phyloP scores from a whole-genome alignment of 129 eudicot species.

The Artemisia tridentata region DNA sequence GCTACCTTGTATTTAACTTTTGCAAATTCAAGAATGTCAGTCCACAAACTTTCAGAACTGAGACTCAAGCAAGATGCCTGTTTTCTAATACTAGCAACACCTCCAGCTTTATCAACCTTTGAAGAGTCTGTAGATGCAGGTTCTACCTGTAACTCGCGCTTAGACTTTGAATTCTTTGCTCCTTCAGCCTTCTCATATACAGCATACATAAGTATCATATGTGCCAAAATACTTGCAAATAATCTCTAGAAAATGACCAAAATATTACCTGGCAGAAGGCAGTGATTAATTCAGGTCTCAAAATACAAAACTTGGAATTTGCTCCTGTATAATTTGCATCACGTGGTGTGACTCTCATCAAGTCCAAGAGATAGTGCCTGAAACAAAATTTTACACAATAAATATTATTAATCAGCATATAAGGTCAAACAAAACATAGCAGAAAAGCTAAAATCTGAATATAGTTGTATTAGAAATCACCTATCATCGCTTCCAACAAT shows the following conservation, averaged over 20 bases:
- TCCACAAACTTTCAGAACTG: constrained; percentile 77
- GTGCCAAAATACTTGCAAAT: not conserved
- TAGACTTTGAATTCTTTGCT: constrained; percentile 46
- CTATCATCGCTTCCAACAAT: constrained; percentile 99
- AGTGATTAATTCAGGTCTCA: constrained; percentile 87
- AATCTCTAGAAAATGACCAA: not conserved
- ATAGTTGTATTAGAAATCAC: constrained; percentile 27
- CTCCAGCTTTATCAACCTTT: constrained; percentile 35
- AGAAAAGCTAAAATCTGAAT: not conserved
- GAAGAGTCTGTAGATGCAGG: constrained; percentile 42
- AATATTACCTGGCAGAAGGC: constrained; percentile 75
- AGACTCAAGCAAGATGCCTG: constrained; percentile 46
- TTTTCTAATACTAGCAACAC: constrained; percentile 43
- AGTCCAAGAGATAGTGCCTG: constrained; percentile 95
- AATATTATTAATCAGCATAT: not conserved
- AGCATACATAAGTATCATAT: constrained; percentile 17
- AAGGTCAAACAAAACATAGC: not conserved
- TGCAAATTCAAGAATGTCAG: constrained; percentile 78
- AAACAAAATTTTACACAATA: not conserved
- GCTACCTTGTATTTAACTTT: constrained; percentile 87
- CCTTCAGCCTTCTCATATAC: constrained; percentile 63
- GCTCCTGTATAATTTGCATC: constrained; percentile 93
- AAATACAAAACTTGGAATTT: constrained; percentile 86
- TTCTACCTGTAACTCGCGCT: constrained; percentile 34
- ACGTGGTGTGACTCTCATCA: constrained; percentile 99